Percentiles rank a stretch among this genome's conserved stretches.
Evolutionary conservation across 345 rosid species (phyloP).

Genomic region (Eucalyptus pumila): DNA sequence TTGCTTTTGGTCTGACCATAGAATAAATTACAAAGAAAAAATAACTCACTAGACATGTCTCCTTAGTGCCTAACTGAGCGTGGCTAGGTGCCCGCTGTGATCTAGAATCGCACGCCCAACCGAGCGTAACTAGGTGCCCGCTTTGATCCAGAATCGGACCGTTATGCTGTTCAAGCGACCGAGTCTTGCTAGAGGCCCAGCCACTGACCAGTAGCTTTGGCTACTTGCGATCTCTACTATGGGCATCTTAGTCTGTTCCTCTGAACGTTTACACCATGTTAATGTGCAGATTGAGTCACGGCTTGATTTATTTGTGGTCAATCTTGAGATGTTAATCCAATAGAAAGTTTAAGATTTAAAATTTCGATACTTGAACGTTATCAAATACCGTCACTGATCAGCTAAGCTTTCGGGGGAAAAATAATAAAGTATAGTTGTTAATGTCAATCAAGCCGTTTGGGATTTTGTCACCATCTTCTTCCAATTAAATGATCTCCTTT

Average conservation of each 20-base stretch:
- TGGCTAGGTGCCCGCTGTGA: background rate
- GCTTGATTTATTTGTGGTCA: background rate
- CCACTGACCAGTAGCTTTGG: no score
- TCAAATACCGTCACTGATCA: background rate
- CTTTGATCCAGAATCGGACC: background rate
- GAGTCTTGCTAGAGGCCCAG: background rate
- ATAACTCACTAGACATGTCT: no score
- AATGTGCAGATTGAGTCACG: background rate
- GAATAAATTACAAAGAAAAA: no score
- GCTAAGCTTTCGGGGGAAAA: background rate
- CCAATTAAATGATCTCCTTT: background rate
- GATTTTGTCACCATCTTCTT: background rate
- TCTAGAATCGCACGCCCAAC: background rate
- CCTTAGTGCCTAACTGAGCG: no score
- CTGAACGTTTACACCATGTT: background rate
- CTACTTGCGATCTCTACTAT: no score
- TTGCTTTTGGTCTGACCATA: no score
- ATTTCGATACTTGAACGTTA: background rate
- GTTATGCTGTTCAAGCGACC: no score
- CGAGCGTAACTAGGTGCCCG: no score
- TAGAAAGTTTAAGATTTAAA: background rate
- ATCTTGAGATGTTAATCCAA: no score
- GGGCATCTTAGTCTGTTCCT: background rate
- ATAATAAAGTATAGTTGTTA: background rate
- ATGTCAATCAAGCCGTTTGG: background rate